phyloP scores from a whole-genome alignment of 306 rosid species.

The Lithocarpus polystachyus region DNA sequence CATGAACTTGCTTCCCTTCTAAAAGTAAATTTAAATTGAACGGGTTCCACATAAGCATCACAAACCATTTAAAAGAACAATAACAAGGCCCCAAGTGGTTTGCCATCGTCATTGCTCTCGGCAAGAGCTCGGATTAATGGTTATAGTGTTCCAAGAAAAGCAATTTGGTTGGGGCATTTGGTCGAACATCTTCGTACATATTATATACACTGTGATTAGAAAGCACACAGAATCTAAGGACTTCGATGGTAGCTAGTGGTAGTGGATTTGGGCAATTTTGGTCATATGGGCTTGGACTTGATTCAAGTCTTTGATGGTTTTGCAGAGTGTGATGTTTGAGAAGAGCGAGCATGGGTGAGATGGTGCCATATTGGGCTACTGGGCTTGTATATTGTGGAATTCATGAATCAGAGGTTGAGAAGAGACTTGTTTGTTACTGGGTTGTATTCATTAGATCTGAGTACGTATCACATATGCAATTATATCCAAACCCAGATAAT shows the following conservation, averaged over 20 bases:
- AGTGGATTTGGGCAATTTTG: constrained; percentile 55
- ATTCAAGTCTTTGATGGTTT: constrained; percentile 52
- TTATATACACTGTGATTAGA: constrained; percentile 33
- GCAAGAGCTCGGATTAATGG: constrained; percentile 46
- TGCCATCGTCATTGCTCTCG: constrained; percentile 32
- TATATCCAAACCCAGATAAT: no score
- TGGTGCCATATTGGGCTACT: neutral
- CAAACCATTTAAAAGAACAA: constrained; percentile 46
- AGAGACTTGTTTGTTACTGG: no score
- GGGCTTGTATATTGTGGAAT: constrained; percentile 16
- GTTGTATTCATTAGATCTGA: no score
- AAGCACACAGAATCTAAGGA: constrained; percentile 48
- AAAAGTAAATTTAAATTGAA: constrained; percentile 62
- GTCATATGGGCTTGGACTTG: constrained; percentile 65
- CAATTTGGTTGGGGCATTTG: constrained; percentile 50
- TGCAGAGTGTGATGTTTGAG: constrained; percentile 50
- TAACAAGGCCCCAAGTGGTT: constrained; percentile 33
- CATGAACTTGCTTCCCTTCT: constrained; percentile 71
- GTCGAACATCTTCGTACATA: constrained; percentile 43
- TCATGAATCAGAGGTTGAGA: constrained; percentile 23
- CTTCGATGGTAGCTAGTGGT: constrained; percentile 51
- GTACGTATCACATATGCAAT: no score
- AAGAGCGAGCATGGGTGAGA: constrained; percentile 38
- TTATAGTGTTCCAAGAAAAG: constrained; percentile 70
- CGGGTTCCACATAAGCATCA: constrained; percentile 49